Conservation (phyloP, 176 grass and related monocot genomes). For the Oryza longistaminata region DNA sequence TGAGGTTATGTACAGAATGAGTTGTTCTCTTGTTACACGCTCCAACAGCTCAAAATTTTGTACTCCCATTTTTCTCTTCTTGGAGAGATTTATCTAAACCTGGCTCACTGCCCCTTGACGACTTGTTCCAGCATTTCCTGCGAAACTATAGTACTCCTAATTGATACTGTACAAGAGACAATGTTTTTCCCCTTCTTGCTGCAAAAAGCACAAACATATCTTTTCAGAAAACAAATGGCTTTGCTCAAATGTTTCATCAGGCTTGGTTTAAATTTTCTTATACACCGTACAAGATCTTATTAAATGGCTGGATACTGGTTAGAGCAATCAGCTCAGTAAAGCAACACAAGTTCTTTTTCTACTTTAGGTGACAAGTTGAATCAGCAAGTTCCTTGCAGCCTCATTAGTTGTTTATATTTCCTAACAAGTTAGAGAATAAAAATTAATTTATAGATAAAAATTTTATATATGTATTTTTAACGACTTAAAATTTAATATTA, state of each 20-base stretch:
- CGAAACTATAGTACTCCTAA: not conserved
- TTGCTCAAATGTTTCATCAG: not conserved
- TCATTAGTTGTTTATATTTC: no score
- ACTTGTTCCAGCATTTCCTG: not conserved
- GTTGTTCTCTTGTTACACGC: conserved; percentile 38
- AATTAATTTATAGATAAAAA: no score
- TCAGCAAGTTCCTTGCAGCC: not conserved
- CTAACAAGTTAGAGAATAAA: no score
- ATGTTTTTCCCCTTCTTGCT: not conserved
- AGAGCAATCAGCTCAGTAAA: not conserved
- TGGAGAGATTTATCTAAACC: not conserved
- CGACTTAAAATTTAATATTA: no score
- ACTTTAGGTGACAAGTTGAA: not conserved
- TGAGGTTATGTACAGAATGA: conserved; percentile 43
- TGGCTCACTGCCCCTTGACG: not conserved
- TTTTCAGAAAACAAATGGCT: not conserved
- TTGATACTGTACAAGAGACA: not conserved
- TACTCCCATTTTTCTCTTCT: conserved; percentile 18
- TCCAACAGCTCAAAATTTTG: conserved; percentile 44
- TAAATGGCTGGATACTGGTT: not conserved
- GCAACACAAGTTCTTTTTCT: not conserved
- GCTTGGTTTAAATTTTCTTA: not conserved
- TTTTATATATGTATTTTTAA: no score
- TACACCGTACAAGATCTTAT: not conserved
- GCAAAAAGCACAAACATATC: not conserved